Base-by-base conservation (phyloP, 78 protist genomes). In the Tieghemostelium lacteum region DNA sequence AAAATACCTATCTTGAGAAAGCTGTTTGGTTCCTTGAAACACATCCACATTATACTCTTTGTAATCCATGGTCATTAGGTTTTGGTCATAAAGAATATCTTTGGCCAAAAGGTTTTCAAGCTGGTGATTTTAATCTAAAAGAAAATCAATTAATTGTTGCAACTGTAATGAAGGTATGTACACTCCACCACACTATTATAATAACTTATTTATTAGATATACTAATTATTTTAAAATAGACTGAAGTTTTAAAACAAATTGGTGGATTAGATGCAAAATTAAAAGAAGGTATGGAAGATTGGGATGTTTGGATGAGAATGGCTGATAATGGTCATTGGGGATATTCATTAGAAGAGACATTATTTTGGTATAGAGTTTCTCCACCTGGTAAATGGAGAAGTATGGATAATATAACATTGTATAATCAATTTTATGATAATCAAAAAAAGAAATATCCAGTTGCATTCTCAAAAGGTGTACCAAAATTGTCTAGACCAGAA, bases 281-380 rank as follows among this genome's bases (percentile, higher is more conserved):
- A 40, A 80, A 50, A 20, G 37, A 36, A 0, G 88, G 88, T 67
- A 80, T 80, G 88, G 88, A 80, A 12, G 88, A 80, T 80, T 80
- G 88, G 88, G 88, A 80, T 57, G 7, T 80, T 14, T 80, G 88
- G 88, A 28, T 80, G 31, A 66, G 76, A 55, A 80, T 80, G 88
- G 88, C 88, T 5, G 58, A 80, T 67, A 80, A 80, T 66, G 88
- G 88, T 34, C 88, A 80, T 55, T 80, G 88, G 88, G 88, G 88
- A 5, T 34, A 80, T 26, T 66, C 88, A 1, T 37, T 80, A n/a
- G 77, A 80, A 22, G 88, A 80, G n/a, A 66, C 34, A 45, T 55
- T 36, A 29, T 80, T 80, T 55, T 80, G 88, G 88, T 80, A 80
- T 55, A 31, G 88, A 31, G 88, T 67, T 7, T 54, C 70, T 67